Percentiles rank a stretch among this genome's conserved stretches.
Conservation (phyloP, 176 grass and related monocot species). For the Bolboschoenus planiculmis region DNA sequence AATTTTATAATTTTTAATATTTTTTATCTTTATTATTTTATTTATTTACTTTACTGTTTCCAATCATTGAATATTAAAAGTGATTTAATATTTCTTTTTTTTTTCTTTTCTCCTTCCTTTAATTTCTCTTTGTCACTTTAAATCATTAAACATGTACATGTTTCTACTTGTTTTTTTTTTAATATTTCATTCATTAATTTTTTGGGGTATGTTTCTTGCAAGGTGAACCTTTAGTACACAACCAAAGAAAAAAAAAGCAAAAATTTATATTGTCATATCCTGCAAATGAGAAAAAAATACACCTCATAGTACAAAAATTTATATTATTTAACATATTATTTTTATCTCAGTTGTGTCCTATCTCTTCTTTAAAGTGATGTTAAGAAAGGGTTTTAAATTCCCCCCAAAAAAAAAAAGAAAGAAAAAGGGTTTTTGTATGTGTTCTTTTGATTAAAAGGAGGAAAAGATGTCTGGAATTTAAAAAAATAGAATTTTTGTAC, state of each 20-base stretch:
- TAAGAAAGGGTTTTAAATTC: background rate
- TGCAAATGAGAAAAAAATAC: background rate
- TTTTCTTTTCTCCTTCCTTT: background rate
- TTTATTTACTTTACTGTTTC: too few species aligned
- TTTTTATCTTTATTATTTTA: too few species aligned
- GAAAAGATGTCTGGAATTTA: background rate
- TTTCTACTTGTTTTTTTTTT: background rate
- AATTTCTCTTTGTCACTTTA: background rate
- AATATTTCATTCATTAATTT: background rate
- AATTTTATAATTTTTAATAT: too few species aligned
- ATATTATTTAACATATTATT: background rate
- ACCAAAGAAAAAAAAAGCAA: background rate
- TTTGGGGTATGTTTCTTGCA: background rate
- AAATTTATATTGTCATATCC: background rate
- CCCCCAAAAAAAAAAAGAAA: background rate
- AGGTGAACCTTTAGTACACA: background rate
- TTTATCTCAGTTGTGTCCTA: background rate
- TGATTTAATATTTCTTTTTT: too few species aligned
- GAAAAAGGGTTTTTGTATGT: background rate
- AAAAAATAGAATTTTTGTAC: too few species aligned
- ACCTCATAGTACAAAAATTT: background rate
- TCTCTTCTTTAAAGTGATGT: too few species aligned
- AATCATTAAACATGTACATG: background rate
- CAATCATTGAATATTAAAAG: too few species aligned
- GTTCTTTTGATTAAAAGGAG: background rate